These are phyloP conservation scores for Myxozyma monticola DNA, from an alignment of 805 yeast species.

Conservation along the genomic window DNA sequence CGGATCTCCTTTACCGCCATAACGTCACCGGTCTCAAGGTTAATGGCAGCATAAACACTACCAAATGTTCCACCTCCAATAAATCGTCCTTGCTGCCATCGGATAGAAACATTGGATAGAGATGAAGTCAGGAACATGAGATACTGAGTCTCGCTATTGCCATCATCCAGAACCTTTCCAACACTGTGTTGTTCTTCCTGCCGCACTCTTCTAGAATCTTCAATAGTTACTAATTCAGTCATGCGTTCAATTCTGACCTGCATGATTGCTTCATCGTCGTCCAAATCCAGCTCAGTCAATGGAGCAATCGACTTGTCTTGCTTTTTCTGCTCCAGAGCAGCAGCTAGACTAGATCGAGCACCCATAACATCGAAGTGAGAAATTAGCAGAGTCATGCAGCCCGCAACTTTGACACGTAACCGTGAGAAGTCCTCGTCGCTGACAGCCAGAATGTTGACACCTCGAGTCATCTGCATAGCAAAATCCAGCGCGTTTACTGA, in stretches of 20 bases:
- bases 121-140: constrained; percentile 84
- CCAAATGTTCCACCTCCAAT: constrained; percentile 98
- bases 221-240: constrained; percentile 64
- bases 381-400: constrained; percentile 88
- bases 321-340: constrained; percentile 51
- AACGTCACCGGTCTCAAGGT: constrained; percentile 90
- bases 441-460: constrained; percentile 80
- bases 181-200: constrained; percentile 54
- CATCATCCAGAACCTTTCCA: constrained; percentile 87
- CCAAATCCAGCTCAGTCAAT: constrained; percentile 43
- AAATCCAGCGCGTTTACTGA: constrained; percentile 93
- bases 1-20: constrained; percentile 96
- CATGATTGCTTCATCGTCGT: constrained; percentile 53
- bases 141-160: constrained; percentile 83
- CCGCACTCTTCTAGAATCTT: constrained; percentile 50
- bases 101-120: constrained; percentile 81
- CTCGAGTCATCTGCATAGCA: constrained; percentile 91
- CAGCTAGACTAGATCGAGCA: constrained; percentile 75
- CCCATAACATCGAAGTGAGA: constrained; percentile 99
- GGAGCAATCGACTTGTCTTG: constrained; percentile 43
- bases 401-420: constrained; percentile 80
- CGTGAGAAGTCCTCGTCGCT: constrained; percentile 71
- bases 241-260: constrained; percentile 68
- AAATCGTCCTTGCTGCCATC: constrained; percentile 95
- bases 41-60: constrained; percentile 85